phyloP scores from a whole-genome alignment of 345 rosid species.

The Raphanus raphanistrum region DNA sequence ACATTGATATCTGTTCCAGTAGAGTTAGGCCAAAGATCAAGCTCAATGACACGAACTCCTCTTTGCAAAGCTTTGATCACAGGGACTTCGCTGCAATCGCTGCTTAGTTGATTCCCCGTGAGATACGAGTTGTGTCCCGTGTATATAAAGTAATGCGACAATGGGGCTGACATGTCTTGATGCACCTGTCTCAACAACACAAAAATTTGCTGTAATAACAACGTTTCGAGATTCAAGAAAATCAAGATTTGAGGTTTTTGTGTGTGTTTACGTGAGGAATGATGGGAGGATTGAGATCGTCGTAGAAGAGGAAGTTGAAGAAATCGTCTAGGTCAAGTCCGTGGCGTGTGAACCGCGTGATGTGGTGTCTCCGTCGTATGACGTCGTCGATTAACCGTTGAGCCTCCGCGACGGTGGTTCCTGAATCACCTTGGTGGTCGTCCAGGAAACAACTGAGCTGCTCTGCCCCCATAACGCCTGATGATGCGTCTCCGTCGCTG shows the following conservation, averaged over 20 bases:
- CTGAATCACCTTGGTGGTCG: constrained; percentile 54
- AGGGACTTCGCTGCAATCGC: constrained; percentile 94
- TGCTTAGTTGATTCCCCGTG: constrained; percentile 94
- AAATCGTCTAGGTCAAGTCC: constrained; percentile 61
- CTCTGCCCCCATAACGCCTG: constrained; percentile 46
- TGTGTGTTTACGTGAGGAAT: constrained; percentile 32
- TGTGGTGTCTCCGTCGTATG: constrained; percentile 43
- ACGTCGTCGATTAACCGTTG: constrained; percentile 55
- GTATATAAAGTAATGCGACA: constrained; percentile 88
- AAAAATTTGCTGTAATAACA: background rate
- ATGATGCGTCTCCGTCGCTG: constrained; percentile 41
- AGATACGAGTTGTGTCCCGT: constrained; percentile 99
- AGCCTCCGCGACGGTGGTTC: constrained; percentile 51
- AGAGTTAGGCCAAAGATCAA: constrained; percentile 95
- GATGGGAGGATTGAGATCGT: constrained; percentile 51
- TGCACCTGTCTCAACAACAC: constrained; percentile 57
- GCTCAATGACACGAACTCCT: constrained; percentile 89
- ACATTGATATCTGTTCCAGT: constrained; percentile 66
- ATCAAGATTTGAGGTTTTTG: background rate
- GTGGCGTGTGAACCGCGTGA: constrained; percentile 40
- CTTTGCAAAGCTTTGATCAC: constrained; percentile 67
- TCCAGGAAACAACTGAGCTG: constrained; percentile 61
- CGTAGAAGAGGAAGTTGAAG: constrained; percentile 40
- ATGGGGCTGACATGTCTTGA: constrained; percentile 84
- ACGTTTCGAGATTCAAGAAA: background rate